phyloP scores from a whole-genome alignment of 768 basidiomycete genomes.

The Pisolithus orientalis region DNA sequence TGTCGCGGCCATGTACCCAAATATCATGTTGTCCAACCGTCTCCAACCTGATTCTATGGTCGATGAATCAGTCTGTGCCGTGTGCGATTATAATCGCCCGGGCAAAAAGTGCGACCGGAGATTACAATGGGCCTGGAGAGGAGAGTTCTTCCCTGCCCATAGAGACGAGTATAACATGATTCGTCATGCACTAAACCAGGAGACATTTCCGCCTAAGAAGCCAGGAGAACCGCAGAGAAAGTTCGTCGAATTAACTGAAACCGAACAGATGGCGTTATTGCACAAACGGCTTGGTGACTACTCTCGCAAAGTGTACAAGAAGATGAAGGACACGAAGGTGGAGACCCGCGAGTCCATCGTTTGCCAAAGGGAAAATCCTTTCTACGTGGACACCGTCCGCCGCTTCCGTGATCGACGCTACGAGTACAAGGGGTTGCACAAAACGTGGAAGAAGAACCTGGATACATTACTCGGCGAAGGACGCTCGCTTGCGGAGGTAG shows the following conservation, averaged over 20 bases:
- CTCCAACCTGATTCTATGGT: conserved; percentile 98
- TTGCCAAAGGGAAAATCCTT: conserved; percentile 96
- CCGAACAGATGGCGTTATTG: conserved; percentile 86
- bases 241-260: conserved; percentile 74
- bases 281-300: conserved; percentile 98
- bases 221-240: conserved; percentile 68
- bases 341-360: conserved; percentile 92
- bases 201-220: conserved; percentile 78
- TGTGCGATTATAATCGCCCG: conserved; percentile 96
- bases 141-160: conserved; percentile 96
- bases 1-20: conserved; percentile 99
- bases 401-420: conserved; percentile 96
- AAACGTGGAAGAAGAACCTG: conserved; percentile 99
- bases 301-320: conserved; percentile 97
- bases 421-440: conserved; percentile 97
- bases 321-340: conserved; percentile 95
- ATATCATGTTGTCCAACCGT: conserved; percentile 99
- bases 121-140: conserved; percentile 97
- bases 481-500: conserved; percentile 75
- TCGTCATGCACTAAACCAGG: conserved; percentile 91
- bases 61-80: conserved; percentile 92
- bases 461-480: conserved; percentile 67
- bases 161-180: conserved; percentile 99
- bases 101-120: conserved; percentile 92
- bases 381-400: conserved; percentile 98